phyloP scores from a whole-genome alignment of 495 filamentous ascomycete species.

The Aspergillus heteromorphus region DNA sequence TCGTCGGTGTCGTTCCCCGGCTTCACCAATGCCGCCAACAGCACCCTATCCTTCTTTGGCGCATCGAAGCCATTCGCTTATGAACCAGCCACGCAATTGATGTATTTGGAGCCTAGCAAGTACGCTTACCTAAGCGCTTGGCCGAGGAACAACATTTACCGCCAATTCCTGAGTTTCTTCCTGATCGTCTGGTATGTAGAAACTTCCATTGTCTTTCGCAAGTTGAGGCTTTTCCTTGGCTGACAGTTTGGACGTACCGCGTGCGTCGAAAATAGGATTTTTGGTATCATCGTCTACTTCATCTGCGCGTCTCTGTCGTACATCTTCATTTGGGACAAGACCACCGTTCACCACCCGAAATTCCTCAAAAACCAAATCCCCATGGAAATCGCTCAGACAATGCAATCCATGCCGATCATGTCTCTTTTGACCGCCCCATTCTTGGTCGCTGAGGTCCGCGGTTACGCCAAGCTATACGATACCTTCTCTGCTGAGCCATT shows the following conservation, averaged over 20 bases:
- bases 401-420: slow-evolving; percentile 72
- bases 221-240: not conserved
- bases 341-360: slow-evolving; percentile 83
- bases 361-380: slow-evolving; percentile 91
- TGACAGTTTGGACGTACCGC: slow-evolving; percentile 1
- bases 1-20: slow-evolving; percentile 41
- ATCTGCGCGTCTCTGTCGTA: slow-evolving; percentile 79
- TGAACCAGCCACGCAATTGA: slow-evolving; percentile 64
- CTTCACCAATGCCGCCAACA: slow-evolving; percentile 36
- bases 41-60: slow-evolving; percentile 37
- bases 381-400: slow-evolving; percentile 79
- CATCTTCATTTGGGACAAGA: slow-evolving; percentile 89
- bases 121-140: slow-evolving; percentile 80
- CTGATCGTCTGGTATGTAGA: slow-evolving; percentile 76
- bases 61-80: slow-evolving; percentile 52
- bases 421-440: slow-evolving; percentile 76
- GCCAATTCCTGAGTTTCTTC: slow-evolving; percentile 72
- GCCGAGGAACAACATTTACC: slow-evolving; percentile 72
- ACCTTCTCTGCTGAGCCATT: slow-evolving; percentile 64
- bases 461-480: slow-evolving; percentile 86
- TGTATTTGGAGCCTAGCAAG: slow-evolving; percentile 63
- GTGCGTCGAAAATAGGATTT: slow-evolving; percentile 53
- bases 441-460: slow-evolving; percentile 78
- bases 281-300: slow-evolving; percentile 81
- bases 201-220: not conserved